Evolutionary conservation across 169 alveolate genomes (phyloP).

Genomic region (Eimeria tenella): DNA sequence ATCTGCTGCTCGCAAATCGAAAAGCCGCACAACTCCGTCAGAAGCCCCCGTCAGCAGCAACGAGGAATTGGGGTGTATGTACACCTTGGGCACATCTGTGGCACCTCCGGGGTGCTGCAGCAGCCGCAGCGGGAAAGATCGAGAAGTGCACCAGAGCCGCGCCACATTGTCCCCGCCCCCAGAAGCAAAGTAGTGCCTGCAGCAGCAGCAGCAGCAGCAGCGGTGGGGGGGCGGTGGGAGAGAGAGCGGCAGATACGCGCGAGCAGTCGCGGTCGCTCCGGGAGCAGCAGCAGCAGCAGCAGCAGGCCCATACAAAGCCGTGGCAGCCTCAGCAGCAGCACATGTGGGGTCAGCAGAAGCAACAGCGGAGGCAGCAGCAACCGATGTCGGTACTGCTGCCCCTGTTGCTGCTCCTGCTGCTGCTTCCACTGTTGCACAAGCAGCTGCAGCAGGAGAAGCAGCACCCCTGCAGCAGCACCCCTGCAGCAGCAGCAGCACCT

Average conservation of each 20-base stretch:
- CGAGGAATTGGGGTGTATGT: constrained; percentile 67
- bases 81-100: constrained; percentile 48
- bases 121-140: constrained; percentile 60
- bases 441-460: not conserved
- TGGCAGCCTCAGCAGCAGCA: not conserved
- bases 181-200: constrained; percentile 75
- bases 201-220: not conserved
- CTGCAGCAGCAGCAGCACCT: not conserved
- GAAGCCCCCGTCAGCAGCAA: constrained; percentile 75
- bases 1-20: constrained; percentile 69
- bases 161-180: constrained; percentile 66
- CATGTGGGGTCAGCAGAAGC: no score
- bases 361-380: no score
- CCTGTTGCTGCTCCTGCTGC: not conserved
- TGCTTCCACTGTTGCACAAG: not conserved
- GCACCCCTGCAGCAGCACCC: not conserved
- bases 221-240: not conserved
- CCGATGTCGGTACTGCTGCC: no score
- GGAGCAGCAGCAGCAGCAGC: not conserved
- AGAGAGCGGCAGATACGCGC: not conserved
- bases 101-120: constrained; percentile 68
- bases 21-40: constrained; percentile 57
- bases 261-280: not conserved
- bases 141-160: constrained; percentile 76
- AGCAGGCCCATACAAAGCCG: not conserved